Percentiles rank a stretch among this genome's conserved stretches.
phyloP scores from a whole-genome alignment of 2,329 filamentous ascomycete species.

The Pleurostoma richardsiae region DNA sequence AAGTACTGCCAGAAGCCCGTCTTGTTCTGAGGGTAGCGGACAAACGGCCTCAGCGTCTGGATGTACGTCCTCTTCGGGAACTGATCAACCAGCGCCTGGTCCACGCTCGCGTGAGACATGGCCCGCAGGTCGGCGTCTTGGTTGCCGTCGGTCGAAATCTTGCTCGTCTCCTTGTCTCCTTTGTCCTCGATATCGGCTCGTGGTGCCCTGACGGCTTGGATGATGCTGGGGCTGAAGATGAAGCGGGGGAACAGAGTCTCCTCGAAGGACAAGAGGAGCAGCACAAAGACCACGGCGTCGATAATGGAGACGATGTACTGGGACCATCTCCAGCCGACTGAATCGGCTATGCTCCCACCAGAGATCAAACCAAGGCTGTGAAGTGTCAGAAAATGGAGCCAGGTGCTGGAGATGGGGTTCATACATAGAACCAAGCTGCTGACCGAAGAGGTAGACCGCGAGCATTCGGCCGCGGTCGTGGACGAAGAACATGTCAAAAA shows the following conservation, averaged over 20 bases:
- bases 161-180: neutral
- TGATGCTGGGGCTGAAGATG: slow-evolving; percentile 1
- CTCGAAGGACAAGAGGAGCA: slow-evolving; percentile 21
- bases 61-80: slow-evolving; percentile 10
- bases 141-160: neutral
- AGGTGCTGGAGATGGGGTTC: neutral
- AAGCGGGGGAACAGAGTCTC: slow-evolving; percentile 5
- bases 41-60: slow-evolving; percentile 15
- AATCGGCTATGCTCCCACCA: slow-evolving; percentile 26
- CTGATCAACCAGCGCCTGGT: neutral
- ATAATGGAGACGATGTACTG: slow-evolving; percentile 25
- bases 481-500: slow-evolving; percentile 32
- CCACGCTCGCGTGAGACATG: neutral
- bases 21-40: slow-evolving; percentile 22
- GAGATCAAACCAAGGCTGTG: slow-evolving; percentile 23
- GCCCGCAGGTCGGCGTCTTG: neutral
- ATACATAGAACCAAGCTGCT: slow-evolving; percentile 28
- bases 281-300: slow-evolving; percentile 2
- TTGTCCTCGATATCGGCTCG: neutral
- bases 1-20: slow-evolving; percentile 32
- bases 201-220: neutral
- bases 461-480: slow-evolving; percentile 29
- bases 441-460: slow-evolving; percentile 30
- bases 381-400: neutral
- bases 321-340: slow-evolving; percentile 23